Evolutionary conservation across 371 early-diverging fungal genomes (phyloP), one percentile per base, ranked within the genome.

Genomic region (Apophysomyces variabilis): DNA sequence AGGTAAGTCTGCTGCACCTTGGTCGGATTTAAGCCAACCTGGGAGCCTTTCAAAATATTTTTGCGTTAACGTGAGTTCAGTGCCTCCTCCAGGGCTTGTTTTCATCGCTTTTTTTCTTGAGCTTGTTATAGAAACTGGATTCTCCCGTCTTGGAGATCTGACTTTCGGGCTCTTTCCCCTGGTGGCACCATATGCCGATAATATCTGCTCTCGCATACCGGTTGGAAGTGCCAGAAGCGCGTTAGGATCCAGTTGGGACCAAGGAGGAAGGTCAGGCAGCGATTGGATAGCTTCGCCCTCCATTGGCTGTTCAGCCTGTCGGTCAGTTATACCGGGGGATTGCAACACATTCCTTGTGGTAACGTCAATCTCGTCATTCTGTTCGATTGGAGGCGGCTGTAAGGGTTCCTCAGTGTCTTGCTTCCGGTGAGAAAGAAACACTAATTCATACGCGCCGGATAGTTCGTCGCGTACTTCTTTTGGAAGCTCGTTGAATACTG

Each of bases 171-270:
- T 26, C 21, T 32, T 58, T 18, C 38, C 26, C n/a, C 50, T 41
- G 57, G 71, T n/a, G 3, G 32, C 1, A 57, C 76, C 75, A 54
- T 87, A 85, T 13, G 59, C 69, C n/a, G 72, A 58, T 32, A 85
- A 54, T 0, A 85, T 66, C 47, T 79, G 73, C 38, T 77, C 68
- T 7, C 79, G 75, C 69, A 72, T 73, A 0, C 71, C 60, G 0
- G 75, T 72, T 4, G 86, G 84, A 54, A 85, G 62, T 3, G 81
- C 80, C 11, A 80, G 59, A 4, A 86, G 68, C 1, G 74, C 73
- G 0, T 38, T 45, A 4, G 84, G 86, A 61, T 85, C 83, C 1
- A 85, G 46, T 44, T 83, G 85, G 4, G 86, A 85, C 87, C 86
- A 83, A 0, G 85, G 79, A 0, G 82, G 84, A n/a, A 88, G 56